Conservation (phyloP, 2,329 filamentous ascomycete species). For the Apiospora arundinis region DNA sequence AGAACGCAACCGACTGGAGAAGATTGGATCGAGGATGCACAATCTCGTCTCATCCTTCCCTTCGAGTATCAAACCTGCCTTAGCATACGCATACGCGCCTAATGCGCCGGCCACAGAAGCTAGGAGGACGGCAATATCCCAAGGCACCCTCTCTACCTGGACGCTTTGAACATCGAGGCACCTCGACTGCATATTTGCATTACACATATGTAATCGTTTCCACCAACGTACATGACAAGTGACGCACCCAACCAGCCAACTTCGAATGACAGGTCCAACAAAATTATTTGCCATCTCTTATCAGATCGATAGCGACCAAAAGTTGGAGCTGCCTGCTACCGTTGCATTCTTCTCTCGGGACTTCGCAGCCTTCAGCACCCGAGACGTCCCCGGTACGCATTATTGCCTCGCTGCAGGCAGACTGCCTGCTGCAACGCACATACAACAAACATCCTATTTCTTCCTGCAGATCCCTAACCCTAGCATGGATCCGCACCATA, state of each 20-base stretch:
- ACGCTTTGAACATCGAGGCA: neutral
- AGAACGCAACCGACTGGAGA: no score
- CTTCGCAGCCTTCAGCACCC: neutral
- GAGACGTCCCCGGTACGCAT: neutral
- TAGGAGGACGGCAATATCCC: no score
- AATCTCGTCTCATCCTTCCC: neutral
- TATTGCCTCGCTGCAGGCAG: neutral
- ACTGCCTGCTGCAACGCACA: neutral
- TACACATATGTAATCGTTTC: conserved; percentile 2
- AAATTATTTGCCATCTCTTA: neutral
- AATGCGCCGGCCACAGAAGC: neutral
- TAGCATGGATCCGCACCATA: neutral
- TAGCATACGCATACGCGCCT: neutral
- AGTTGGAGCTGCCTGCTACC: neutral
- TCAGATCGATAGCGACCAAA: neutral
- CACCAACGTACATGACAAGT: neutral
- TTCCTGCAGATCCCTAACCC: neutral
- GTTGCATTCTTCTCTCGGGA: neutral
- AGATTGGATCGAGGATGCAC: neutral
- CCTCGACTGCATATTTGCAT: neutral
- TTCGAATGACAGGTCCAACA: neutral
- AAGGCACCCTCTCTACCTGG: no score
- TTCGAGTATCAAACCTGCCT: no score
- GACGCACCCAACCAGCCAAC: neutral
- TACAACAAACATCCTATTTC: neutral